Base-by-base conservation (phyloP, 257 asterid genomes). In the Solanum pennellii region DNA sequence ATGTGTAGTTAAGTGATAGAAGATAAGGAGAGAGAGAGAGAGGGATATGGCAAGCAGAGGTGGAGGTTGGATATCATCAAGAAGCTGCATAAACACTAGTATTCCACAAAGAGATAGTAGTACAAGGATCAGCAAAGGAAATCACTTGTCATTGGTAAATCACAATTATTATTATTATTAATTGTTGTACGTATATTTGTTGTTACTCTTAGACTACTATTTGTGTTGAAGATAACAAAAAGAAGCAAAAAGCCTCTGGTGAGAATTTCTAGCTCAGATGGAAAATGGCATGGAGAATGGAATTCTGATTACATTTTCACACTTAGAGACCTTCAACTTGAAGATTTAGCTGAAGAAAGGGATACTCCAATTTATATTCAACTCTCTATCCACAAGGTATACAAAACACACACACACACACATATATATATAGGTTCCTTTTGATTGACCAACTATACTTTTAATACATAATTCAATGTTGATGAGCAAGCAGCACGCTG, bases 241-340 rank as follows among this genome's bases (percentile, higher is more conserved):
- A 95, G 89, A 86, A 92, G 75, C 25, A 52, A 85, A 4, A 91
- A 83, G 89, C 91, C 96, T 25, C 85, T 96, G 91, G 88, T 96
- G 85, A 91, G 86, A 1, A 91, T 96, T 82, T 94, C 99, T 1
- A 86, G 98, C 11, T 86, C 98, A 9, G 98, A 96, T 25, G 98
- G 98, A 80, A 92, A 69, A 89, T 95, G 98, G 97, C 91, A 91
- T 3, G 96, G 93, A 13, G 89, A 93, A 60, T 95, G 99, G 98
- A 87, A 88, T 12, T 52, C 88, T 73, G 94, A 96, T 25, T 95
- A 93, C 75, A 82, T 59, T 29, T 92, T 94, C 73, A 88, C 98
- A 5, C 88, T 94, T 31, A 84, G 86, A 66, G 91, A 96, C 5
- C 94, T 96, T 47, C 95, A 92, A 21, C 91, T 95, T 1, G 94